Conservation (phyloP, 2,329 filamentous ascomycete species). For the Aspergillus oerlinghausenensis region DNA sequence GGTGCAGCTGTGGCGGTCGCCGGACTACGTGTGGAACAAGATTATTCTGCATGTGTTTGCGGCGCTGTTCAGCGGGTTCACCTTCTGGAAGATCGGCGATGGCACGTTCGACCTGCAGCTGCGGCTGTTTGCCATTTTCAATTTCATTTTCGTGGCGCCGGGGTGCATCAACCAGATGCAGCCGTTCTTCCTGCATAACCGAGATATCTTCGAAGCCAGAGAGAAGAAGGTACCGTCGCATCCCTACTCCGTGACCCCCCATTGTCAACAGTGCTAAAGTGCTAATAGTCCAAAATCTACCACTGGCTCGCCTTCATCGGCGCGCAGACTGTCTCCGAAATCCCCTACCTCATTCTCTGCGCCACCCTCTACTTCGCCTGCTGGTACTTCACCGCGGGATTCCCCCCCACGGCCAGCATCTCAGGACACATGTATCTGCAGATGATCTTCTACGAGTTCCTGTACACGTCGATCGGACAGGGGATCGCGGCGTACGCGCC, state of each 20-base stretch:
- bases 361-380: conserved; percentile 46
- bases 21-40: conserved; percentile 45
- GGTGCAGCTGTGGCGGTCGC: conserved; percentile 31
- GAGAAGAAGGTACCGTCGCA: conserved; percentile 48
- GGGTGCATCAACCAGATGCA: conserved; percentile 57
- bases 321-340: conserved; percentile 46
- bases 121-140: conserved; percentile 57
- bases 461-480: conserved; percentile 43
- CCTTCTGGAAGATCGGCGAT: conserved; percentile 57
- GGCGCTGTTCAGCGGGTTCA: conserved; percentile 58
- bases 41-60: conserved; percentile 50
- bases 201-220: conserved; percentile 55
- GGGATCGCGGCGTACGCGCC: conserved; percentile 58
- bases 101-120: conserved; percentile 50
- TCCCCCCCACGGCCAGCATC: conserved; percentile 27
- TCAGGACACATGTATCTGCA: conserved; percentile 38
- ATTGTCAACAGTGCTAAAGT: neutral
- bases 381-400: conserved; percentile 57
- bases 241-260: no score
- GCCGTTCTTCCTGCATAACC: conserved; percentile 54
- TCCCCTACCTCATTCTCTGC: conserved; percentile 44
- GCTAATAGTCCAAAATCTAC: conserved; percentile 51
- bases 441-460: conserved; percentile 40
- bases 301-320: conserved; percentile 57
- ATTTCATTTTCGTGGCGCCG: conserved; percentile 59